Base-by-base conservation (phyloP, 345 rosid genomes). In the Hibiscus trionum region DNA sequence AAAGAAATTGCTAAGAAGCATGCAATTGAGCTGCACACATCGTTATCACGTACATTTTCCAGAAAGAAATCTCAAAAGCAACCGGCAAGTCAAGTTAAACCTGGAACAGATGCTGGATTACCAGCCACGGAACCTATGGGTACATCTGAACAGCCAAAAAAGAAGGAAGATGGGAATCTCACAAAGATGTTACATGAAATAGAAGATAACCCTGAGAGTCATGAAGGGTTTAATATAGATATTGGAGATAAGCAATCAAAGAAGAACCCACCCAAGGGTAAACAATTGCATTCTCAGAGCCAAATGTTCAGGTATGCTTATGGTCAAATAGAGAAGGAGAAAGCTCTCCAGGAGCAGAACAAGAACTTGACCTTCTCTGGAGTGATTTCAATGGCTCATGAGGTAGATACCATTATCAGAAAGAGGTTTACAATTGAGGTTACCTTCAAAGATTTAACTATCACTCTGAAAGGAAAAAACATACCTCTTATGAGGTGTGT, bases 271-370 rank as follows among this genome's bases (percentile, higher is more conserved):
- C 97, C 97, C 11, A 93, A 70, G 83, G 95, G 97, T 9, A 96
- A 89, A 79, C 70, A 82, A 11, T 77, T 92, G 81, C 98, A 93
- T 78, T 89, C 97, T 2, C 96, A 93, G 74, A 96, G 99, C 75
- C 98, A 96, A 82, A 93, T 93, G 87, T 93, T 91, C 80, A 85
- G 91, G 76, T 96, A 96, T 49, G 98, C 99, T 11, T 95, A 92
- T 73, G 89, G 87, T 39, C 97, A 92, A 81, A 92, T 91, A 2
- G 98, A 95, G 82, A 90, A 85, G 80, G 99, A 96, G 74, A 96
- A 96, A 58, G 91, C 91, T 9, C 27, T 89, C 84, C 95, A 96
- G 72, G 98, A 96, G 80, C 87, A 89, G 79, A 89, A 89, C 76
- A 83, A 86, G 84, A 84, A 93, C 82, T 80, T 96, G 80, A 90